Evolutionary conservation across 1,284 basidiomycete species (phyloP).

Genomic region (Crucibulum parvulum): DNA sequence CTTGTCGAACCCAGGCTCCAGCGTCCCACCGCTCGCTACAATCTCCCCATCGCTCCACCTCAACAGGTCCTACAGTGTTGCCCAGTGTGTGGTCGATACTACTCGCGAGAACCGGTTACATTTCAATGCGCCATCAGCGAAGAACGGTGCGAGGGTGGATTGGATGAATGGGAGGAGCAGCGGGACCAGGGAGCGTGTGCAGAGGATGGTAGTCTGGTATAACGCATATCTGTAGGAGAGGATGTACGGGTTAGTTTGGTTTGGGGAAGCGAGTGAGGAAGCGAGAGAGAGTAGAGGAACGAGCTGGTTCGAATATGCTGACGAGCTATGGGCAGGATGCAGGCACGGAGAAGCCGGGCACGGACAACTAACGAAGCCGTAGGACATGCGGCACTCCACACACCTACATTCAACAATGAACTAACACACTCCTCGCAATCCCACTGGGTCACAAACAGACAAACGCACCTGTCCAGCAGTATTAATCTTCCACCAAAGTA

Average conservation of each 20-base stretch:
- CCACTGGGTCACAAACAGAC: too few relatives aligned
- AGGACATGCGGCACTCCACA: too few relatives aligned
- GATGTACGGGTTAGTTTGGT: slow-evolving; percentile 32
- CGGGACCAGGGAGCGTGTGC: slow-evolving; percentile 67
- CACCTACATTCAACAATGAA: too few relatives aligned
- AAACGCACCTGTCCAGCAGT: slow-evolving; percentile 62
- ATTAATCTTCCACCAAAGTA: slow-evolving; percentile 77
- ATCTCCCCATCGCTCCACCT: slow-evolving; percentile 72
- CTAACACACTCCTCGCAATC: too few relatives aligned
- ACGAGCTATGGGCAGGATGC: background rate
- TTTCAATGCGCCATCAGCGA: slow-evolving; percentile 43
- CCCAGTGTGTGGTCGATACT: slow-evolving; percentile 41
- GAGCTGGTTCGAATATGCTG: background rate
- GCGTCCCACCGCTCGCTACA: slow-evolving; percentile 68
- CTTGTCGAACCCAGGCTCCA: slow-evolving; percentile 50
- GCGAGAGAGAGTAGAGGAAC: slow-evolving; percentile 7
- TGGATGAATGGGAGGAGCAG: slow-evolving; percentile 62
- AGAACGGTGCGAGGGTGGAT: slow-evolving; percentile 50
- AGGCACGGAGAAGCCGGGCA: too few relatives aligned
- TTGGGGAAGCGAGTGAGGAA: background rate
- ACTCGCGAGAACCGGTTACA: slow-evolving; percentile 42
- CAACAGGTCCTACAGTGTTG: slow-evolving; percentile 68
- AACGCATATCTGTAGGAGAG: slow-evolving; percentile 62
- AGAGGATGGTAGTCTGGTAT: slow-evolving; percentile 88
- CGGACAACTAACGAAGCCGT: too few relatives aligned